Base-by-base conservation (phyloP, 441 rosid genomes). In the Croton setiger region DNA sequence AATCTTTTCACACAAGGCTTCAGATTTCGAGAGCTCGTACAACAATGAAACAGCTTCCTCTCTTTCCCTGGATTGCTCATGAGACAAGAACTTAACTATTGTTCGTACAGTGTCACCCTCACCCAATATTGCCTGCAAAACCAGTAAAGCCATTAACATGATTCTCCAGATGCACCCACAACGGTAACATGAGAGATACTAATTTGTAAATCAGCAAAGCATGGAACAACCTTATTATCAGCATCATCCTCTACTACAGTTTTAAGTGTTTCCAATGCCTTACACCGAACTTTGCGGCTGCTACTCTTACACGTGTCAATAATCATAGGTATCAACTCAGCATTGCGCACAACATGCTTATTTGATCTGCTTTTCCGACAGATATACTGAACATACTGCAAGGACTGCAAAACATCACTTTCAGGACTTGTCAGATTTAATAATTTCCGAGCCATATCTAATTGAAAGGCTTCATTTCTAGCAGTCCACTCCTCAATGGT, bases 401-500 rank as follows among this genome's bases (percentile, higher is more conserved):
- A 77, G 41, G 88, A 84, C 70, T 68, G 86, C 83, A 95, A 60
- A 74, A 88, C 75, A 68, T 95, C 98, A 10, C 75, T 73, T 81
- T 95, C 99, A 27, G 86, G 60, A 78, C 86, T 90, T 48, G 82
- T 76, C 61, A 82, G 49, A 79, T 83, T 85, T 63, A 95, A 73
- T 4, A 91, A 76, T 66, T 85, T 86, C n/a, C 87, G 86, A 64
- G 97, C 97, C 80, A 78, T 75, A 75, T 95, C 99, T 54, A 95
- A 94, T 71, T 92, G 92, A 5, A 81, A 98, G 74, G 91, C 82
- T 70, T 94, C 94, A 72, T 94, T 94, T 79, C 99, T 85, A 33
- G 93, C 86, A 72, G 85, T 90, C 99, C 99, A 95, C 80, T 95
- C 98, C 76, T 95, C 92, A 43, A 95, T 95, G 21, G 94, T 92